Evolutionary conservation across 1,284 basidiomycete genomes (phyloP).

Genomic region (Cryptococcus hybrid): DNA sequence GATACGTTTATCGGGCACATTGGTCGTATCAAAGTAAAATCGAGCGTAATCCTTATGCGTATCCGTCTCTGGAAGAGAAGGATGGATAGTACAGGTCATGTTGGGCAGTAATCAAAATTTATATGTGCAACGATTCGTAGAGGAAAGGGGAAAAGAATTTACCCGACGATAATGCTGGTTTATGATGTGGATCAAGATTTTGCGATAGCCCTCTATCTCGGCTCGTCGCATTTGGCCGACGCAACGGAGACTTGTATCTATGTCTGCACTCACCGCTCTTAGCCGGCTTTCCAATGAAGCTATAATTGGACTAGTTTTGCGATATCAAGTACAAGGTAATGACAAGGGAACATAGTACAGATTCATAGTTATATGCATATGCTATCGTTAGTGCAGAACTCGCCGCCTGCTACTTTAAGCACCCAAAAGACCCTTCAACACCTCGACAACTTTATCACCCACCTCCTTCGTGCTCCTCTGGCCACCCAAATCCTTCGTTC

Average conservation of each 20-base stretch:
- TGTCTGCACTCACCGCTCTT: too few relatives aligned
- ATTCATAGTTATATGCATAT: not conserved
- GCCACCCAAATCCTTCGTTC: constrained; percentile 89
- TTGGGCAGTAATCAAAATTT: not conserved
- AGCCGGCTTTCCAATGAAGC: too few relatives aligned
- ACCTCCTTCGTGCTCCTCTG: constrained; percentile 70
- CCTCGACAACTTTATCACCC: constrained; percentile 79
- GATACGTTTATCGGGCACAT: constrained; percentile 40
- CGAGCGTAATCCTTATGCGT: constrained; percentile 46
- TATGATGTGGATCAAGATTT: not conserved
- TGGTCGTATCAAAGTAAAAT: constrained; percentile 43
- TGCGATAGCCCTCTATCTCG: not conserved
- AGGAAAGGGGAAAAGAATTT: not conserved
- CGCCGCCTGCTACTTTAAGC: not conserved
- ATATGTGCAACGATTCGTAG: not conserved
- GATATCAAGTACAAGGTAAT: too few relatives aligned
- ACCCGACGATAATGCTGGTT: not conserved
- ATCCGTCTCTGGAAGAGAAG: constrained; percentile 23
- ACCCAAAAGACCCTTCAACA: constrained; percentile 62
- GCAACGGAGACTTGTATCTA: too few relatives aligned
- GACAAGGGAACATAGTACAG: not conserved
- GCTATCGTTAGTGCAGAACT: not conserved
- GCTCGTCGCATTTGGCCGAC: not conserved
- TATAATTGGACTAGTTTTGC: too few relatives aligned
- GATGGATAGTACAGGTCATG: constrained; percentile 35